phyloP scores from a whole-genome alignment of 805 yeast genomes.

The Torulaspora microellipsoides region DNA sequence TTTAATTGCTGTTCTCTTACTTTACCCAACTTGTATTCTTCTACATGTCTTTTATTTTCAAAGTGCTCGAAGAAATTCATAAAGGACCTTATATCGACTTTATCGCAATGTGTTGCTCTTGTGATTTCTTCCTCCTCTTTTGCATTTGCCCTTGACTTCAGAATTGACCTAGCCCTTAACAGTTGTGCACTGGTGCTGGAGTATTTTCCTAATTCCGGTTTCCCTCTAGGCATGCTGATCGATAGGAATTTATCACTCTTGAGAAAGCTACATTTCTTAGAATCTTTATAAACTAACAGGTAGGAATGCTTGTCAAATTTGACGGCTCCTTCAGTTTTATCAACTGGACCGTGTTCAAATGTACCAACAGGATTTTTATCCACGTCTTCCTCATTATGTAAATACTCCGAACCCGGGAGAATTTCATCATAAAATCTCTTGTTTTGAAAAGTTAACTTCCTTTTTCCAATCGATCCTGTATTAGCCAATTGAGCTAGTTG shows the following conservation, averaged over 20 bases:
- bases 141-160: slow-evolving; percentile 35
- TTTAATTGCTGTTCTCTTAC: slow-evolving; percentile 38
- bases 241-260: not conserved
- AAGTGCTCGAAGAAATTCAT: slow-evolving; percentile 35
- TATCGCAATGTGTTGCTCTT: slow-evolving; percentile 39
- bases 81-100: slow-evolving; percentile 36
- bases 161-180: slow-evolving; percentile 32
- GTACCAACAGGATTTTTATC: not conserved
- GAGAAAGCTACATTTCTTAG: slow-evolving; percentile 15
- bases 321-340: slow-evolving; percentile 12
- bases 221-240: not conserved
- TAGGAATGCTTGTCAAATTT: slow-evolving; percentile 30
- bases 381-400: not conserved
- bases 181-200: too few relatives aligned
- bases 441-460: slow-evolving; percentile 12
- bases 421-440: slow-evolving; percentile 20
- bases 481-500: slow-evolving; percentile 12
- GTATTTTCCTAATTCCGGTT: too few relatives aligned
- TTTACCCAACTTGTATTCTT: slow-evolving; percentile 33
- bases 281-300: slow-evolving; percentile 27
- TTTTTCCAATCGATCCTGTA: slow-evolving; percentile 1
- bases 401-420: slow-evolving; percentile 1
- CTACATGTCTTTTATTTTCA: slow-evolving; percentile 34
- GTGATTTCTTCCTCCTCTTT: slow-evolving; percentile 35
- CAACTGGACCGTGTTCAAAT: not conserved